phyloP scores from a whole-genome alignment of 2,329 filamentous ascomycete genomes.

The Neofusicoccum kwambonambiense region DNA sequence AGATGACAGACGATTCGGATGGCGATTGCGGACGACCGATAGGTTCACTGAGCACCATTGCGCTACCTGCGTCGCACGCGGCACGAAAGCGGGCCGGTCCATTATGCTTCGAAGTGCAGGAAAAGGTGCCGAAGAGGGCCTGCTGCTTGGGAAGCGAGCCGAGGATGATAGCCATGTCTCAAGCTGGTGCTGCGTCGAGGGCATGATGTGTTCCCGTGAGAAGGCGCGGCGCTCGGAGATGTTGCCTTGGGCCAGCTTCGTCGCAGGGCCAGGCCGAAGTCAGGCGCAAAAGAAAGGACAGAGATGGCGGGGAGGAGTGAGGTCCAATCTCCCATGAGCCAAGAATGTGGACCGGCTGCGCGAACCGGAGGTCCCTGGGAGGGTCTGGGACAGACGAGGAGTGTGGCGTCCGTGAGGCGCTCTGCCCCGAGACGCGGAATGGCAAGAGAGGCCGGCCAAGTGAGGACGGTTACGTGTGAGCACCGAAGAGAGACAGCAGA shows the following conservation, averaged over 20 bases:
- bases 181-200: neutral
- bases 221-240: neutral
- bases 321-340: neutral
- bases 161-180: constrained; percentile 11
- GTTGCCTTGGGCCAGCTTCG: neutral
- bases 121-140: neutral
- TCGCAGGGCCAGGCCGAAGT: neutral
- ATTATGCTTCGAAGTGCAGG: neutral
- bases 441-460: neutral
- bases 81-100: constrained; percentile 4
- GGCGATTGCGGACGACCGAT: neutral
- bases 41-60: neutral
- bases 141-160: neutral
- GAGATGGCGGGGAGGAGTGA: neutral
- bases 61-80: neutral
- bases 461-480: neutral
- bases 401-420: constrained; percentile 5
- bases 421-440: neutral
- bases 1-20: neutral
- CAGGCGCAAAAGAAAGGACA: neutral
- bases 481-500: neutral
- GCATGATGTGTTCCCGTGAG: constrained; percentile 8
- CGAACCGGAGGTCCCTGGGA: neutral
- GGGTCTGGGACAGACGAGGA: neutral
- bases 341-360: constrained; percentile 1